Base-by-base conservation (phyloP, 2,329 filamentous ascomycete genomes). In the Cladosporium sp. region DNA sequence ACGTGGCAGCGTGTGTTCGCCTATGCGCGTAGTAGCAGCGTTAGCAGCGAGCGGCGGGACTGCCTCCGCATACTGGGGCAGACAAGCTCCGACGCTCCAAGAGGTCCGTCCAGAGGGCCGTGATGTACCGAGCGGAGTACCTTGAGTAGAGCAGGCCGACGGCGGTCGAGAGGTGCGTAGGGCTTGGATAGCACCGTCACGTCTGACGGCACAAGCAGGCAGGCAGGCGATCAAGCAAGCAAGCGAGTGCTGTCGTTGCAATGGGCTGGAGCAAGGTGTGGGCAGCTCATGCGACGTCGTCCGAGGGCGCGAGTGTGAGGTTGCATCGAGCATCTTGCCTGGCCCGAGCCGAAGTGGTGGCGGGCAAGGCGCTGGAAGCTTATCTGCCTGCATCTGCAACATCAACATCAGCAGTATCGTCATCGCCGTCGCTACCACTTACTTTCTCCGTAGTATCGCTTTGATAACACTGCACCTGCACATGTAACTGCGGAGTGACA, bases 211-310 rank as follows among this genome's bases (percentile, higher is more conserved):
- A 46, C 31, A 31, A 18, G 40, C 40, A 46, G 40, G n/a, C n/a
- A 46, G 23, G 16, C 16, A 40, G 37, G 40, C 40, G 12, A 10
- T 7, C 40, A 21, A 21, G n/a, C 40, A 46, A 11, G 12, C 61
- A 56, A 63, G 61, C 61, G 61, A 63, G n/a, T 56, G 61, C 61
- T 63, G 6, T 46, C 33, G 64, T 62, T 67, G 65, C 64, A 52
- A 64, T 59, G 65, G 49, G 40, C 40, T 46, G 49, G 61, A 67
- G 64, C 58, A 57, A 40, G 33, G 58, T 46, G 40, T 46, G 40
- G 12, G 55, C 40, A 31, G 26, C 37, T 44, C 52, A 49, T 66
- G 65, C 67, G 68, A 70, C 68, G 66, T 69, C 57, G 66, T 69
- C 57, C 61, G 29, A 44, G 53, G 57, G 55, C 44, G 31, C 31